These are phyloP conservation scores for Rhizophagus prolifer DNA, from an alignment of 192 early-diverging fungal genomes.

Conservation along the genomic window DNA sequence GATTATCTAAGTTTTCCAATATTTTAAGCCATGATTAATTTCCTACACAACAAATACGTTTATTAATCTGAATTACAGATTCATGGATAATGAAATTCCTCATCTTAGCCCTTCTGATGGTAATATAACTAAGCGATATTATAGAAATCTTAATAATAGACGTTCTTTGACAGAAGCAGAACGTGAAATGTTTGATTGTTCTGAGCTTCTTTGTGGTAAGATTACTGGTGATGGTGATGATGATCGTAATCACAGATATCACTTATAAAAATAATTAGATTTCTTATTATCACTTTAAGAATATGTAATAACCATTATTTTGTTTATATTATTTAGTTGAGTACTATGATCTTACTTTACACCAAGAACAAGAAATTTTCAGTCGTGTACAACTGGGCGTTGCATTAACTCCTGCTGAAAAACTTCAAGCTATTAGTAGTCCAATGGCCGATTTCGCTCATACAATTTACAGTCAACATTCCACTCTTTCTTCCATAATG, in stretches of 20 bases:
- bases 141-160: constrained; percentile 10
- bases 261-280: not conserved
- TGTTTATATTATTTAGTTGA: constrained; percentile 27
- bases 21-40: not conserved
- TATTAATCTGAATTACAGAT: constrained; percentile 22
- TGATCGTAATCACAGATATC: not conserved
- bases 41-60: too few relatives aligned
- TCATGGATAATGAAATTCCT: constrained; percentile 37
- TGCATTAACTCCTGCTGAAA: constrained; percentile 33
- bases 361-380: constrained; percentile 38
- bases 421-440: constrained; percentile 31
- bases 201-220: constrained; percentile 32
- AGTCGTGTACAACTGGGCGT: constrained; percentile 35
- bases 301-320: not conserved
- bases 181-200: constrained; percentile 26
- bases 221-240: not conserved
- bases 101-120: constrained; percentile 29
- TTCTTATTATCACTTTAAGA: not conserved
- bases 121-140: constrained; percentile 15
- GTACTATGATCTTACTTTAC: constrained; percentile 32
- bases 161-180: constrained; percentile 22
- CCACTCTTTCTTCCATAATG: constrained; percentile 16
- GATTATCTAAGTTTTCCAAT: not conserved
- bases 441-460: constrained; percentile 31
- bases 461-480: constrained; percentile 8